phyloP scores from a whole-genome alignment of 2,329 filamentous ascomycete genomes.

The Dissoconium aciculare region DNA sequence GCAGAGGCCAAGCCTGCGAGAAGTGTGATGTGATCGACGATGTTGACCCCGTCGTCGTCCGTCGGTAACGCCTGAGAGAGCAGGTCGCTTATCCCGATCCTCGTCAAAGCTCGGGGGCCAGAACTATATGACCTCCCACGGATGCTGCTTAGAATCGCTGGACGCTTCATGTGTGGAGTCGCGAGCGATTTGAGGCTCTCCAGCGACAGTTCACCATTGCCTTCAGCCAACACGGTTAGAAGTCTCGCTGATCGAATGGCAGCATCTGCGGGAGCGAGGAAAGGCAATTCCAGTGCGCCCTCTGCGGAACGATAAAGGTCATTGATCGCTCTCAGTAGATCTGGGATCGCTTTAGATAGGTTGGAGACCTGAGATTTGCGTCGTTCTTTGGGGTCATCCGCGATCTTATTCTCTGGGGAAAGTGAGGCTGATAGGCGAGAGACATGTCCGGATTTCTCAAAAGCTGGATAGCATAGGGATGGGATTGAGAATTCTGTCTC shows the following conservation, averaged over 20 bases:
- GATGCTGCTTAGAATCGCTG: too few species aligned
- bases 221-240: slow-evolving; percentile 50
- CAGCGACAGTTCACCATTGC: slow-evolving; percentile 43
- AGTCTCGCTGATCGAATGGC: slow-evolving; percentile 60
- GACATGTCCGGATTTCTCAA: slow-evolving; percentile 15
- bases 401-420: slow-evolving; percentile 8
- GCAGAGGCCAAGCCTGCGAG: slow-evolving; percentile 77
- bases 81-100: slow-evolving; percentile 11
- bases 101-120: slow-evolving; percentile 6
- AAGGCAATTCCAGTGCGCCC: slow-evolving; percentile 51
- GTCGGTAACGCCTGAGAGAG: slow-evolving; percentile 14
- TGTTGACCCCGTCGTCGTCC: slow-evolving; percentile 20
- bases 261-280: slow-evolving; percentile 56
- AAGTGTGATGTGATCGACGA: slow-evolving; percentile 44
- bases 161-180: slow-evolving; percentile 2
- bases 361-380: slow-evolving; percentile 26
- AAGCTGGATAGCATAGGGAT: slow-evolving; percentile 20
- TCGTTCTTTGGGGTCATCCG: slow-evolving; percentile 12
- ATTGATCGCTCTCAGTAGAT: slow-evolving; percentile 59
- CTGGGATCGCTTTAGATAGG: slow-evolving; percentile 48
- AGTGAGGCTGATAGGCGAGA: slow-evolving; percentile 13
- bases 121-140: slow-evolving; percentile 1
- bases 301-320: slow-evolving; percentile 52
- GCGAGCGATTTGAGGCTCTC: slow-evolving; percentile 6
- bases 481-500: slow-evolving; percentile 65